These are phyloP conservation scores for Anastatica hierochuntica DNA, from an alignment of 345 rosid genomes.

Conservation along the genomic window DNA sequence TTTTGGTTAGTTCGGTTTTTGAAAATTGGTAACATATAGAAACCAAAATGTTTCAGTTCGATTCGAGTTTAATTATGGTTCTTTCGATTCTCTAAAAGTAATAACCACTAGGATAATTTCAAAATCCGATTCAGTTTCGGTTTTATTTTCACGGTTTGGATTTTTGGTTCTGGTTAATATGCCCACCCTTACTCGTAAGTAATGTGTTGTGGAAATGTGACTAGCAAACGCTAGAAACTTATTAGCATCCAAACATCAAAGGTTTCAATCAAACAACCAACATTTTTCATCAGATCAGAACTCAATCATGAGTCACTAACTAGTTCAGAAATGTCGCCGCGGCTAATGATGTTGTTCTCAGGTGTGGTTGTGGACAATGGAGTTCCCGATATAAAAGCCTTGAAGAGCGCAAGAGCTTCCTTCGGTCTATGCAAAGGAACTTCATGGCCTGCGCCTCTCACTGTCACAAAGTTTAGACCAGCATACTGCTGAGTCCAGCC, in stretches of 20 bases:
- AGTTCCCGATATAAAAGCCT: slow-evolving; percentile 62
- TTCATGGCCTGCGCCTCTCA: slow-evolving; percentile 93
- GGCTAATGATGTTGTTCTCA: slow-evolving; percentile 3
- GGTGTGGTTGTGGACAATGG: slow-evolving; percentile 34
- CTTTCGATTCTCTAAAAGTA: no score
- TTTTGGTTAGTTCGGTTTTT: no score
- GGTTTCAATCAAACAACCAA: slow-evolving; percentile 3
- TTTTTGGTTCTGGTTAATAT: no score
- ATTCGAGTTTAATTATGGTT: no score
- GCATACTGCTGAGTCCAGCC: slow-evolving; percentile 89
- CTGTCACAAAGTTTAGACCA: slow-evolving; percentile 70
- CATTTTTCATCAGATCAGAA: not conserved
- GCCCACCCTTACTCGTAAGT: no score
- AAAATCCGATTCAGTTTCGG: no score
- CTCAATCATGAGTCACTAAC: slow-evolving; percentile 18
- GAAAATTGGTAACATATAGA: no score
- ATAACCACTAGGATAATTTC: no score
- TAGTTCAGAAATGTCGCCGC: slow-evolving; percentile 26
- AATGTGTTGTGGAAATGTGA: not conserved
- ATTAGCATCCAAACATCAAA: not conserved
- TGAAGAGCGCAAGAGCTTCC: slow-evolving; percentile 61
- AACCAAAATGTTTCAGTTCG: no score
- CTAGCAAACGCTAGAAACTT: not conserved
- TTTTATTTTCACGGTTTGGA: no score
- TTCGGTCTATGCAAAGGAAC: slow-evolving; percentile 83